Percentiles rank a stretch among this genome's conserved stretches.
Evolutionary conservation across 495 filamentous ascomycete species (phyloP).

Genomic region (Aspergillus bertholletiae): DNA sequence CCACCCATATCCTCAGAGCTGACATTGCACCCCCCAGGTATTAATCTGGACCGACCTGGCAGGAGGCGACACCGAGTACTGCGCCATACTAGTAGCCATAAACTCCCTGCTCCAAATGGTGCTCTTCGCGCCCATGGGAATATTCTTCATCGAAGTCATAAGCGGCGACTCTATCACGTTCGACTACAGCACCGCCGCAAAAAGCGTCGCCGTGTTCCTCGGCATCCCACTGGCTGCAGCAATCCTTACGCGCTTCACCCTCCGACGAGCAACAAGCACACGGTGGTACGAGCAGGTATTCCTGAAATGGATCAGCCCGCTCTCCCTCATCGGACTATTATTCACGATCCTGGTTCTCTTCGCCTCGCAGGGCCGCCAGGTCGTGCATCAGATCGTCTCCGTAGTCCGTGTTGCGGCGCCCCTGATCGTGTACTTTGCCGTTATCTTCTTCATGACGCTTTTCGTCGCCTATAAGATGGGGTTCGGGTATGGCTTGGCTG

Average conservation of each 20-base stretch:
- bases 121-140: conserved; percentile 73
- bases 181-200: conserved; percentile 62
- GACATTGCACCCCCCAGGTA: conserved; percentile 41
- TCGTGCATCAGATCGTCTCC: conserved; percentile 76
- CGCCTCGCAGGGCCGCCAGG: conserved; percentile 68
- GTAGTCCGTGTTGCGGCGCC: conserved; percentile 79
- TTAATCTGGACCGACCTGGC: conserved; percentile 78
- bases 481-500: conserved; percentile 67
- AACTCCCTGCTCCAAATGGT: conserved; percentile 88
- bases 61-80: conserved; percentile 78
- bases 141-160: conserved; percentile 76
- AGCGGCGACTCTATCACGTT: conserved; percentile 26
- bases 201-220: conserved; percentile 77
- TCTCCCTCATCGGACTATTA: conserved; percentile 77
- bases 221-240: conserved; percentile 82
- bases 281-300: conserved; percentile 67
- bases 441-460: conserved; percentile 72
- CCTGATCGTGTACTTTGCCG: conserved; percentile 71
- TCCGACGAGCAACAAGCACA: conserved; percentile 46
- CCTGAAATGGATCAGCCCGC: conserved; percentile 56
- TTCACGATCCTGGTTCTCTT: conserved; percentile 87
- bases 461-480: conserved; percentile 53
- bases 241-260: conserved; percentile 40
- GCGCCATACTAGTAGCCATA: conserved; percentile 84
- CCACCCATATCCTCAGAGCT: neutral